A percentile compares a stretch with the other conserved stretches of the same genome.
These are phyloP conservation scores for Colletotrichum orchidophilum DNA, from an alignment of 2,329 filamentous ascomycete species.

Conservation along the genomic window DNA sequence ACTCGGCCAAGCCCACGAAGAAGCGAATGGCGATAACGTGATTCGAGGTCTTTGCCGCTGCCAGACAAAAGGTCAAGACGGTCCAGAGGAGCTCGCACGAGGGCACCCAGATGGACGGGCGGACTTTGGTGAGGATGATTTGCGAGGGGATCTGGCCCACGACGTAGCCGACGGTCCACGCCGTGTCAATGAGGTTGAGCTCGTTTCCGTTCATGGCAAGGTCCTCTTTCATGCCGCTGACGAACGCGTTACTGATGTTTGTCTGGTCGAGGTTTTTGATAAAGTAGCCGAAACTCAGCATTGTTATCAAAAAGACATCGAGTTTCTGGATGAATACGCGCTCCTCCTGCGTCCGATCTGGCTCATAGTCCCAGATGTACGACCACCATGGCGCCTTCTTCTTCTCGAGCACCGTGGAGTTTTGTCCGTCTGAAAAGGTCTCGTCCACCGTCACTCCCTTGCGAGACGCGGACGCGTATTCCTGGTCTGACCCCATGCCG, in stretches of 20 bases:
- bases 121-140: conserved; percentile 40
- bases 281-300: conserved; percentile 30
- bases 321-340: conserved; percentile 40
- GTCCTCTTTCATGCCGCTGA: conserved; percentile 41
- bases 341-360: conserved; percentile 39
- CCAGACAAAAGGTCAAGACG: conserved; percentile 24
- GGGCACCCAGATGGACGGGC: conserved; percentile 42
- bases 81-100: conserved; percentile 40
- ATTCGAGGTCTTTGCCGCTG: conserved; percentile 35
- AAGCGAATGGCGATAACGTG: conserved; percentile 55
- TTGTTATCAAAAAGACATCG: conserved; percentile 36
- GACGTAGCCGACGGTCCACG: conserved; percentile 39
- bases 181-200: conserved; percentile 38
- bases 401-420: neutral
- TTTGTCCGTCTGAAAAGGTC: neutral
- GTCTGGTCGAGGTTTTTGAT: conserved; percentile 41
- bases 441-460: conserved; percentile 22
- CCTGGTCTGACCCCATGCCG: conserved; percentile 27
- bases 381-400: conserved; percentile 44
- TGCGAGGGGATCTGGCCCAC: conserved; percentile 41
- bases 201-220: conserved; percentile 40
- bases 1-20: conserved; percentile 53
- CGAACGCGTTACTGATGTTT: conserved; percentile 40
- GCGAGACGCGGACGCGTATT: conserved; percentile 17
- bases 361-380: conserved; percentile 41